Evolutionary conservation across 2,329 filamentous ascomycete species (phyloP).

Genomic region (Tolypocladium tropicale): DNA sequence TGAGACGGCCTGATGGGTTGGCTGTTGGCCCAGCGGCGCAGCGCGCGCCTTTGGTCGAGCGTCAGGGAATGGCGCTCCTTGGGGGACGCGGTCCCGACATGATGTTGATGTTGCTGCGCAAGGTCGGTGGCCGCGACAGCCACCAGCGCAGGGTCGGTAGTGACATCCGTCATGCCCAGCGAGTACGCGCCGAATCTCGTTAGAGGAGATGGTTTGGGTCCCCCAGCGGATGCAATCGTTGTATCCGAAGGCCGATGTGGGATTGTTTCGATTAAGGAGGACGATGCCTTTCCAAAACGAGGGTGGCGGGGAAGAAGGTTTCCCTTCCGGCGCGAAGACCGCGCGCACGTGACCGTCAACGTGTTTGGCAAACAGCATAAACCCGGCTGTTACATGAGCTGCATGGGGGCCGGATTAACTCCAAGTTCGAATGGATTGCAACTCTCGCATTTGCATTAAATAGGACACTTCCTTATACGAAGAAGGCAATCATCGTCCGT

Average conservation of each 20-base stretch:
- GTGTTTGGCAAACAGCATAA: not conserved
- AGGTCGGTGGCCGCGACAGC: conserved; percentile 20
- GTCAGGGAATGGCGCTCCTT: conserved; percentile 50
- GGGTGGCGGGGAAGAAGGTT: conserved; percentile 14
- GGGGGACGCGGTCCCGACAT: conserved; percentile 7
- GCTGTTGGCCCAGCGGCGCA: conserved; percentile 48
- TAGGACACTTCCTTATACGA: not conserved
- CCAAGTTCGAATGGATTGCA: not conserved
- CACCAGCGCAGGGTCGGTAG: conserved; percentile 27
- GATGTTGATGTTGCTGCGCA: conserved; percentile 5
- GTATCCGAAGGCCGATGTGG: conserved; percentile 25
- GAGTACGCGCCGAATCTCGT: conserved; percentile 13
- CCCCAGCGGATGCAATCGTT: conserved; percentile 23
- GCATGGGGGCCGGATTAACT: not conserved
- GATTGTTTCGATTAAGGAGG: conserved; percentile 27
- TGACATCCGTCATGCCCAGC: conserved; percentile 23
- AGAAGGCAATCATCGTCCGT: not conserved
- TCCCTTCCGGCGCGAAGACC: not conserved
- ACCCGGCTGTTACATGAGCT: not conserved
- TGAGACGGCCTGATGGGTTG: conserved; percentile 48
- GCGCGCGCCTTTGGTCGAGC: conserved; percentile 50
- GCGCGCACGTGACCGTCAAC: not conserved
- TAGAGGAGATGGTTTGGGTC: conserved; percentile 18
- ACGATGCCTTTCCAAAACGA: conserved; percentile 16
- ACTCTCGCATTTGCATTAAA: not conserved